Evolutionary conservation across 2,329 filamentous ascomycete species (phyloP).

Genomic region (Cladosporium sp.): DNA sequence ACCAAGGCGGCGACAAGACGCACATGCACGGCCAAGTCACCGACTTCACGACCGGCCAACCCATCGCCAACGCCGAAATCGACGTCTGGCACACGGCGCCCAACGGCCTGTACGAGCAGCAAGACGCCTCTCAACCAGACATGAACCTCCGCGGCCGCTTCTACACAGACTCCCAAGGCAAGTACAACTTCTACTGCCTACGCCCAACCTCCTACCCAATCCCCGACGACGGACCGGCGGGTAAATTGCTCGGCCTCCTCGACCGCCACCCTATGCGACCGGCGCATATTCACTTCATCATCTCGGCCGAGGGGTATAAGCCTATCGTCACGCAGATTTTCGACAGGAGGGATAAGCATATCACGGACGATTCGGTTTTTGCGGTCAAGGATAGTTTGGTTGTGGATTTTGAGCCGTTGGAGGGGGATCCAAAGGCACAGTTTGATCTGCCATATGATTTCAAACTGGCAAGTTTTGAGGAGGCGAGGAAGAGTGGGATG

Average conservation of each 20-base stretch:
- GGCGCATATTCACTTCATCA: constrained; percentile 57
- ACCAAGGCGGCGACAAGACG: constrained; percentile 51
- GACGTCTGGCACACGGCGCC: constrained; percentile 79
- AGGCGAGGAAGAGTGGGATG: constrained; percentile 9
- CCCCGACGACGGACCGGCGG: constrained; percentile 54
- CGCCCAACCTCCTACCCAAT: constrained; percentile 48
- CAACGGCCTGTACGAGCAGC: constrained; percentile 65
- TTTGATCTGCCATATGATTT: constrained; percentile 51
- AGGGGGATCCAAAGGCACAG: constrained; percentile 49
- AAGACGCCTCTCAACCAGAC: constrained; percentile 66
- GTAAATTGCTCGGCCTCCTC: constrained; percentile 54
- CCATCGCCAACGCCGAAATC: constrained; percentile 61
- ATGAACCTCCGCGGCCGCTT: constrained; percentile 73
- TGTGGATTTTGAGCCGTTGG: constrained; percentile 53
- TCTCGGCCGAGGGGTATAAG: constrained; percentile 57
- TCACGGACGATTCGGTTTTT: constrained; percentile 58
- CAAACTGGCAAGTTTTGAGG: constrained; percentile 11
- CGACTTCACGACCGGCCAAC: constrained; percentile 57
- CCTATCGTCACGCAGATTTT: constrained; percentile 76
- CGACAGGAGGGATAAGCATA: constrained; percentile 60
- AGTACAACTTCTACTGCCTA: constrained; percentile 50
- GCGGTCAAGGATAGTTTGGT: constrained; percentile 58
- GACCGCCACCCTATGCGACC: constrained; percentile 60
- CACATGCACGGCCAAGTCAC: constrained; percentile 63
- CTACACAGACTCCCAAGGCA: constrained; percentile 60